Evolutionary conservation across 306 rosid species (phyloP).

Genomic region (Malus fusca): DNA sequence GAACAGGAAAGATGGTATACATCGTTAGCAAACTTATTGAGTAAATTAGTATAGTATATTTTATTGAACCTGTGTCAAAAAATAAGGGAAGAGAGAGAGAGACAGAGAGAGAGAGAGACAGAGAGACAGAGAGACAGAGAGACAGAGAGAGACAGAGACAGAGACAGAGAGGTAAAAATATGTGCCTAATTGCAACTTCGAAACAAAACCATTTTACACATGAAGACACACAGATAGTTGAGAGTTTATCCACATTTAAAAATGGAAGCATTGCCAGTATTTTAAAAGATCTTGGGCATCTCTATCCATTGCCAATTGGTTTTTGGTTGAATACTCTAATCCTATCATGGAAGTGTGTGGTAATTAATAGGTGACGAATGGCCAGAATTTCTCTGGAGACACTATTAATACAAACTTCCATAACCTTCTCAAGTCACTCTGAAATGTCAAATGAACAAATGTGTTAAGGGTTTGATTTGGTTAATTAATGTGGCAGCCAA

Average conservation of each 20-base stretch:
- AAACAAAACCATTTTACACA: background rate
- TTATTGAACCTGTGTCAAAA: background rate
- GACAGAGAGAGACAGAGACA: no score
- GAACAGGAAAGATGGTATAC: slow-evolving; percentile 15
- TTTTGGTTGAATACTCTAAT: no score
- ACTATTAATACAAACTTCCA: background rate
- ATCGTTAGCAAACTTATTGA: background rate
- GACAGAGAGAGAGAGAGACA: background rate
- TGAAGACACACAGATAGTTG: background rate
- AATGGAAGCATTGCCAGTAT: no score
- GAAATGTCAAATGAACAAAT: background rate
- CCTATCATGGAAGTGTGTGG: background rate
- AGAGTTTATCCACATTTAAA: no score
- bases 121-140: background rate
- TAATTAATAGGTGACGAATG: background rate
- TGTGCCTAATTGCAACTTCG: background rate
- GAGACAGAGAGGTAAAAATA: no score
- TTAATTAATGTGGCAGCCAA: background rate
- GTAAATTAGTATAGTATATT: background rate
- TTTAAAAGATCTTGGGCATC: no score
- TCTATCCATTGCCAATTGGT: no score
- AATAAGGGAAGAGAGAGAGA: background rate
- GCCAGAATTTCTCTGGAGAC: background rate
- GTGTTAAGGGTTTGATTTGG: no score
- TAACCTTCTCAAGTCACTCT: background rate